Percentiles rank a stretch among this genome's conserved stretches.
phyloP scores from a whole-genome alignment of 257 asterid genomes.

The Salvia splendens region DNA sequence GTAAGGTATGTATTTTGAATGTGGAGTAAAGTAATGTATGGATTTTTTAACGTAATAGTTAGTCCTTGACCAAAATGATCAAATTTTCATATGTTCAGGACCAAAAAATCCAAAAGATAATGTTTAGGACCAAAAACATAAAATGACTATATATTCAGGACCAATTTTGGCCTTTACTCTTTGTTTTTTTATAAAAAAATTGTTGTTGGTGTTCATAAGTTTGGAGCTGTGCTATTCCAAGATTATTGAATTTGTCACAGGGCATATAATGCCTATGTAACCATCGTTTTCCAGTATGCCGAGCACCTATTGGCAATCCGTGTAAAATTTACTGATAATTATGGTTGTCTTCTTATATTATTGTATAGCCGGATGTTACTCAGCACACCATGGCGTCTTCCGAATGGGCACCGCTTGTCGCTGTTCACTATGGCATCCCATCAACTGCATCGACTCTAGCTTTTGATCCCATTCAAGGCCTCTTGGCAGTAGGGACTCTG shows the following conservation, averaged over 20 bases:
- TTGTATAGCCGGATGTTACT: conserved; percentile 38
- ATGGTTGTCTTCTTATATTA: conserved; percentile 20
- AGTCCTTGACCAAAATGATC: no score
- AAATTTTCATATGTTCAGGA: no score
- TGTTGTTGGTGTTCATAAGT: neutral
- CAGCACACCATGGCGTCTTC: conserved; percentile 42
- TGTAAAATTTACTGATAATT: conserved; percentile 25
- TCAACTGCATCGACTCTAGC: conserved; percentile 83
- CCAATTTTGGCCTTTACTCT: no score
- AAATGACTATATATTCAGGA: no score
- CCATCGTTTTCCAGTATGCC: conserved; percentile 9
- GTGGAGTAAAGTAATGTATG: no score
- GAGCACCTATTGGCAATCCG: neutral
- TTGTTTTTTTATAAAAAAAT: no score
- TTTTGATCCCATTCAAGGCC: conserved; percentile 79
- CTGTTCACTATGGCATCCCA: conserved; percentile 92
- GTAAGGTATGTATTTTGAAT: no score
- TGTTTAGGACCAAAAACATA: no score
- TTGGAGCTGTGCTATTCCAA: neutral
- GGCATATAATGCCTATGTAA: conserved; percentile 6
- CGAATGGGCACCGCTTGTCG: conserved; percentile 56
- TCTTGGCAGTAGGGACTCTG: conserved; percentile 93
- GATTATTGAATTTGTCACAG: conserved; percentile 22
- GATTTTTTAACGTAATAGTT: no score
- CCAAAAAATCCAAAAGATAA: no score